Evolutionary conservation across 257 asterid species (phyloP).

Genomic region (Osmanthus fragrans): DNA sequence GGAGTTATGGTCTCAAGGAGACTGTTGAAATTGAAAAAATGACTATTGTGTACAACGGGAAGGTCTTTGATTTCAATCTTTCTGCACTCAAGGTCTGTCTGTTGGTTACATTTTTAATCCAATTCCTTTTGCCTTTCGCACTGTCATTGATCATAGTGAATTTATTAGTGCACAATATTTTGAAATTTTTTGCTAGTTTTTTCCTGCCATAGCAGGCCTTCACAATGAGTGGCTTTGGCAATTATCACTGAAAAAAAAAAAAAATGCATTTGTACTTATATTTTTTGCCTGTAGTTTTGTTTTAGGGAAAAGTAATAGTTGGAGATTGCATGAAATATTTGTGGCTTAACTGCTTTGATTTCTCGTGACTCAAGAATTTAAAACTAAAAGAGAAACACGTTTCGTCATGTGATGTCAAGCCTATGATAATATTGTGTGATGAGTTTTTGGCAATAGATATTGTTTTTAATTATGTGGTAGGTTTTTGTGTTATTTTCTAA

Average conservation of each 20-base stretch:
- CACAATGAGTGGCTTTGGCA: constrained; percentile 16
- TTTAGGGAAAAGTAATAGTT: constrained; percentile 31
- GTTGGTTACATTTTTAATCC: background rate
- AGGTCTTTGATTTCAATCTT: constrained; percentile 16
- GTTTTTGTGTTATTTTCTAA: no score
- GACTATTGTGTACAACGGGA: constrained; percentile 29
- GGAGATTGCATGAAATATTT: constrained; percentile 20
- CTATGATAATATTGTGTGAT: no score
- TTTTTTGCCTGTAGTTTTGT: constrained; percentile 31
- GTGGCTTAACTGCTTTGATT: background rate
- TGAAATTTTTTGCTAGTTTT: background rate
- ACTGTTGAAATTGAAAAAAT: constrained; percentile 9
- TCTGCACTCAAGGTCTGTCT: constrained; percentile 16
- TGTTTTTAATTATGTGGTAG: no score
- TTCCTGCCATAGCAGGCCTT: constrained; percentile 22
- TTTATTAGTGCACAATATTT: no score
- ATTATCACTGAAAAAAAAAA: constrained; percentile 4
- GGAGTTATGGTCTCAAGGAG: background rate
- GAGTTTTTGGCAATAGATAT: no score
- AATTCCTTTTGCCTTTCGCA: no score
- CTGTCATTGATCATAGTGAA: no score
- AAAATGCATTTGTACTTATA: background rate
- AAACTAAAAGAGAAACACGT: background rate
- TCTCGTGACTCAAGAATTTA: background rate
- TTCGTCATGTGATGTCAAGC: background rate